A percentile compares a stretch with the other conserved stretches of the same genome.
These are phyloP conservation scores for Aspergillus novoparasiticus DNA, from an alignment of 2,329 filamentous ascomycete species.

Conservation along the genomic window DNA sequence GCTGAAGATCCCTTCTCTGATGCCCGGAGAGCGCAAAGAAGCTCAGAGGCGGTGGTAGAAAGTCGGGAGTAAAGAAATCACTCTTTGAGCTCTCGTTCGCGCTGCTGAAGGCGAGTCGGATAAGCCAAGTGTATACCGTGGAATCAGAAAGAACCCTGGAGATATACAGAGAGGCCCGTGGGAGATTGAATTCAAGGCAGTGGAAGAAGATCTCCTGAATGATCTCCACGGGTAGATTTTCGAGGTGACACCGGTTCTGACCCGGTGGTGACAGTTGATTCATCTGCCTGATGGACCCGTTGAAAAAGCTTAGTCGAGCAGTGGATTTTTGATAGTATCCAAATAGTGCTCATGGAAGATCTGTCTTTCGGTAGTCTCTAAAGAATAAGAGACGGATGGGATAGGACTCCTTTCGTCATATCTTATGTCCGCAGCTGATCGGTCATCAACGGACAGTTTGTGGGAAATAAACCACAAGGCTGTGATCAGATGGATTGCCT, in stretches of 20 bases:
- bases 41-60: conserved; percentile 40
- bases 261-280: conserved; percentile 9
- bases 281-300: conserved; percentile 19
- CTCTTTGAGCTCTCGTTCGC: conserved; percentile 32
- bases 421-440: background rate
- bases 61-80: conserved; percentile 41
- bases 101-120: conserved; percentile 47
- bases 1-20: conserved; percentile 39
- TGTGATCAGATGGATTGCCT: background rate
- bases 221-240: conserved; percentile 51
- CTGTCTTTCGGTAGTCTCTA: background rate
- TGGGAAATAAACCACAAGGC: background rate
- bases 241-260: conserved; percentile 36
- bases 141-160: conserved; percentile 42
- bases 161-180: conserved; percentile 47
- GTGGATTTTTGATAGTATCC: background rate
- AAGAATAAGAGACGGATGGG: background rate
- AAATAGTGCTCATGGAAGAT: background rate
- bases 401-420: background rate
- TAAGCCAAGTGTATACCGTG: conserved; percentile 46
- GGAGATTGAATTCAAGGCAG: conserved; percentile 51
- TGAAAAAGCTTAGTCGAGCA: background rate
- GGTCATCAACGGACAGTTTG: background rate
- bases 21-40: conserved; percentile 33
- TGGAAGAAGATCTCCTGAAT: conserved; percentile 56